phyloP scores from a whole-genome alignment of 805 yeast genomes.

The Saccharomyces eubayanus region DNA sequence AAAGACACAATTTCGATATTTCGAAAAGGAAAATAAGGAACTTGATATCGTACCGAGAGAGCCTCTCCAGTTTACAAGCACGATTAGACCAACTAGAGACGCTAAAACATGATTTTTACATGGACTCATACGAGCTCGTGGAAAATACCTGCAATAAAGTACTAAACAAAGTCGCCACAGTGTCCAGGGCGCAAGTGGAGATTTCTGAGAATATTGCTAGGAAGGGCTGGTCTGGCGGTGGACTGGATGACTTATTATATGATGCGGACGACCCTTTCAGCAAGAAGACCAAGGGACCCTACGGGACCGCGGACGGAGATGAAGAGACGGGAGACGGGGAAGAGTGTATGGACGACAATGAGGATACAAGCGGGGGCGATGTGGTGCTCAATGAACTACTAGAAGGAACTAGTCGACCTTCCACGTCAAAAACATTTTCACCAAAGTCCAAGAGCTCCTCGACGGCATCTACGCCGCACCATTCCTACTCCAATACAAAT shows the following conservation, averaged over 20 bases:
- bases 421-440: background rate
- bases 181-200: slow-evolving; percentile 73
- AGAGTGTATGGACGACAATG: slow-evolving; percentile 1
- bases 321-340: slow-evolving; percentile 3
- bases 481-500: background rate
- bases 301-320: slow-evolving; percentile 5
- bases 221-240: slow-evolving; percentile 85
- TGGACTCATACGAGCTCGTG: slow-evolving; percentile 51
- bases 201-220: slow-evolving; percentile 71
- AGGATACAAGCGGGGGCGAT: slow-evolving; percentile 13
- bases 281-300: slow-evolving; percentile 12
- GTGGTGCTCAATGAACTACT: slow-evolving; percentile 3
- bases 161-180: slow-evolving; percentile 48
- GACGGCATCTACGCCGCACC: background rate
- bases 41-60: slow-evolving; percentile 56
- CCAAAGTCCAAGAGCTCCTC: background rate
- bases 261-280: slow-evolving; percentile 61
- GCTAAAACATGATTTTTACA: slow-evolving; percentile 66
- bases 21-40: slow-evolving; percentile 56
- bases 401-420: background rate
- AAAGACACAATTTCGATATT: slow-evolving; percentile 49
- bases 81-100: slow-evolving; percentile 75
- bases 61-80: slow-evolving; percentile 56
- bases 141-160: slow-evolving; percentile 53
- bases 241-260: slow-evolving; percentile 59